Evolutionary conservation across 2,329 filamentous ascomycete genomes (phyloP), one percentile per base, ranked within the genome.

Genomic region (Didymella lethalis): DNA sequence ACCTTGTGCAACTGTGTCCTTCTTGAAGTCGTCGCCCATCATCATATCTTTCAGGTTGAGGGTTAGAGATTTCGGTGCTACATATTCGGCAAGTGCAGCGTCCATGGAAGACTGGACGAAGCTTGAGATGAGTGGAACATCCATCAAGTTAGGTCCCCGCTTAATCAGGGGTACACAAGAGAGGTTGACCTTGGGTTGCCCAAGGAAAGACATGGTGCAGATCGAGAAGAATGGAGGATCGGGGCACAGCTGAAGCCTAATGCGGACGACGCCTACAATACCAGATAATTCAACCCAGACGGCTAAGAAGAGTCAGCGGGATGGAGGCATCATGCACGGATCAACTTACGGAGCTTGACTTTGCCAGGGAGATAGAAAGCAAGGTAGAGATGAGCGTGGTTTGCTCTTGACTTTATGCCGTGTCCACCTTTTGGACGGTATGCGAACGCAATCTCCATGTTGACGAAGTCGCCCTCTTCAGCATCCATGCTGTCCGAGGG

Each of bases 201-300:
- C 90, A 11, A 92, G 84, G 62, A 92, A 90, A 0, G 89, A 90
- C 58, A 92, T 69, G 0, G 90, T 92, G 69, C 88, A 90, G 4
- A 92, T 80, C n/a, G 86, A 85, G 75, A 92, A 88, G 77, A 93
- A 92, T 0, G 90, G 90, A 0, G 90, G 90, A 66, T 93, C 90
- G 0, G 90, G 89, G 1, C 87, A 90, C 1, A 92, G 82, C 69
- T 93, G 90, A 11, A 93, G 80, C 26, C 90, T 84, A 54, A 91
- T 68, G 4, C 90, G 83, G 77, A 90, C 81, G 1, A 86, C 90
- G 18, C 89, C 88, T n/a, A 93, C 83, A 14, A 92, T 82, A 1
- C 90, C 90, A 50, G 86, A 84, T 1, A 93, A 79, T 67, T 93
- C 89, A 4, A 93, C 90, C 89, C 90, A 93, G 3, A 92, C 85